Evolutionary conservation across 441 rosid genomes (phyloP).

Genomic region (Lagerstroemia fauriei): DNA sequence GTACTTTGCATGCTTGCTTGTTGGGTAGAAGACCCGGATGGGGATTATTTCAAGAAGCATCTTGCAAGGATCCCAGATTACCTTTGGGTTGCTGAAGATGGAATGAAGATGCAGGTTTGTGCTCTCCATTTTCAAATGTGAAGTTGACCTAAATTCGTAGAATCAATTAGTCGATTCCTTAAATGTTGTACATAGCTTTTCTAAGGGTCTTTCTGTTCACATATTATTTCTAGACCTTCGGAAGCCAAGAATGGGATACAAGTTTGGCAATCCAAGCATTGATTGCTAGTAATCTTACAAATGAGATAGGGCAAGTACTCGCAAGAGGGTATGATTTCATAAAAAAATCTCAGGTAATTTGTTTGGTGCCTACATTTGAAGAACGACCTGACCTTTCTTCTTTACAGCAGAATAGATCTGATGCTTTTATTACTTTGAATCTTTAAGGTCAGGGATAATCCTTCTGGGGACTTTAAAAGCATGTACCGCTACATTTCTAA

Average conservation of each 20-base stretch:
- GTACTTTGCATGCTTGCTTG: conserved; percentile 33
- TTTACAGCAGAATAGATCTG: background rate
- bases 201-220: too few species aligned
- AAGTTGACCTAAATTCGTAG: background rate
- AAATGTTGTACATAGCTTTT: background rate
- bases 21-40: conserved; percentile 31
- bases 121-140: background rate
- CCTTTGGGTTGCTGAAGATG: conserved; percentile 33
- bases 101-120: conserved; percentile 33
- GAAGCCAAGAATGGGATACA: conserved; percentile 34
- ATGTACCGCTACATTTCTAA: conserved; percentile 34
- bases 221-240: conserved; percentile 15
- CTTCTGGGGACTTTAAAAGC: conserved; percentile 37
- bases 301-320: conserved; percentile 21
- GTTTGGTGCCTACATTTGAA: background rate
- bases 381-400: background rate
- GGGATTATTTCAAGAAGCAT: conserved; percentile 31
- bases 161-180: background rate
- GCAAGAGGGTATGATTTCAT: conserved; percentile 31
- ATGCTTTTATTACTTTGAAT: background rate
- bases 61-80: conserved; percentile 30
- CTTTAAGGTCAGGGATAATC: conserved; percentile 46
- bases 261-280: conserved; percentile 30
- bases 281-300: conserved; percentile 27
- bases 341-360: conserved; percentile 27